phyloP scores from a whole-genome alignment of 2,329 filamentous ascomycete genomes.

The Talaromyces amestolkiae region DNA sequence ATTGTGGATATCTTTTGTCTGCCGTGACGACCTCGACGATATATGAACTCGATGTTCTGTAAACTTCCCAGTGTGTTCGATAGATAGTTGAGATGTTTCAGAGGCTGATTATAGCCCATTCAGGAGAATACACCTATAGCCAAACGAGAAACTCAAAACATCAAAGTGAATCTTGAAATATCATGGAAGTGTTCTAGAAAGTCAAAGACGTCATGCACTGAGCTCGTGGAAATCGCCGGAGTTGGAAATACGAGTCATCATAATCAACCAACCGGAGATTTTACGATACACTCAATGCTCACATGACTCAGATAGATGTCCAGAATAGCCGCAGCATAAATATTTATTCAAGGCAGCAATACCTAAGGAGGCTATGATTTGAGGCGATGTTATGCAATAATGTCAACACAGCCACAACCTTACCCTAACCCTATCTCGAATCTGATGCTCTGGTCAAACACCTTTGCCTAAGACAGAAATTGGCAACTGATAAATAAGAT shows the following conservation, averaged over 20 bases:
- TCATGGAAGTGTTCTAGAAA: not conserved
- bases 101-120: not conserved
- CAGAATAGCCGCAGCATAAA: not conserved
- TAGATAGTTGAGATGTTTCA: not conserved
- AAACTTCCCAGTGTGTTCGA: not conserved
- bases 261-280: not conserved
- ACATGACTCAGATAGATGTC: not conserved
- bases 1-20: not conserved
- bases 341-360: not conserved
- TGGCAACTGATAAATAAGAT: not conserved
- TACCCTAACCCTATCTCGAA: not conserved
- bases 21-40: not conserved
- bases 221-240: not conserved
- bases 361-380: not conserved
- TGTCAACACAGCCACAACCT: not conserved
- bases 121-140: not conserved
- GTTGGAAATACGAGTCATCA: slow-evolving; percentile 8
- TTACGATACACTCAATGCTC: not conserved
- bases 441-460: not conserved
- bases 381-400: not conserved
- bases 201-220: slow-evolving; percentile 8
- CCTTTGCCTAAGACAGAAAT: not conserved
- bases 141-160: not conserved
- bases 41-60: not conserved
- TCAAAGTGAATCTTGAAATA: not conserved